These are phyloP conservation scores for Ganoderma lucidum DNA, from an alignment of 1,284 basidiomycete species.

Conservation along the genomic window DNA sequence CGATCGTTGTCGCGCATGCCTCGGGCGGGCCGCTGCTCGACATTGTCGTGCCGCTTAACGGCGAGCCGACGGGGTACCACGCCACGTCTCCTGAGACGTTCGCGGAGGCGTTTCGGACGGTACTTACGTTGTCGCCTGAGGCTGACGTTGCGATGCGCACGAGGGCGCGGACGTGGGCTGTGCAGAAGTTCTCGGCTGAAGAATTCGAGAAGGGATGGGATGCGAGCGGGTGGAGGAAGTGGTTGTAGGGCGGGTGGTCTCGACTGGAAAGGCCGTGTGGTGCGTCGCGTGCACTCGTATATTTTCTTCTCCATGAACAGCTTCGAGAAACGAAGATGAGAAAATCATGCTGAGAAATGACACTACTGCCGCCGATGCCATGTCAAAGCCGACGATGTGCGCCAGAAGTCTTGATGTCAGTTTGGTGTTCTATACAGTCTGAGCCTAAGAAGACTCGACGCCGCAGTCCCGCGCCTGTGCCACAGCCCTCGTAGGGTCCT, in stretches of 20 bases:
- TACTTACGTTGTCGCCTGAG: slow-evolving; percentile 63
- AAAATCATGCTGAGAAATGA: too few species aligned
- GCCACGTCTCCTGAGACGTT: slow-evolving; percentile 77
- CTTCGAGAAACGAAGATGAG: too few species aligned
- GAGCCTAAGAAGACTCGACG: too few species aligned
- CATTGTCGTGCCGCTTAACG: slow-evolving; percentile 85
- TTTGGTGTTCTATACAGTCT: too few species aligned
- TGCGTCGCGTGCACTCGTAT: not conserved
- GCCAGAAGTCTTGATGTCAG: too few species aligned
- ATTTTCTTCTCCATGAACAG: too few species aligned
- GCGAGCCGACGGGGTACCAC: slow-evolving; percentile 84
- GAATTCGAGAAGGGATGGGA: slow-evolving; percentile 84
- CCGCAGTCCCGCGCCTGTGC: too few species aligned
- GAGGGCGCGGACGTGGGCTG: slow-evolving; percentile 75
- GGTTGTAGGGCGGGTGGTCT: slow-evolving; percentile 34
- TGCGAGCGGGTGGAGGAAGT: slow-evolving; percentile 63
- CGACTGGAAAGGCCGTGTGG: not conserved
- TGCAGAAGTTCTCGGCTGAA: slow-evolving; percentile 77
- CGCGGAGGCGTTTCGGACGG: slow-evolving; percentile 72
- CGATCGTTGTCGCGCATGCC: slow-evolving; percentile 92
- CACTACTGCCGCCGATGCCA: too few species aligned
- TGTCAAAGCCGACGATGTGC: too few species aligned
- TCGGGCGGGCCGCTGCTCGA: slow-evolving; percentile 94
- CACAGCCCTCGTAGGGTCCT: too few species aligned
- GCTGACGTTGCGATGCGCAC: slow-evolving; percentile 70